Conservation (phyloP, 352 stramenopile species). For the Globisporangium spiculum region DNA sequence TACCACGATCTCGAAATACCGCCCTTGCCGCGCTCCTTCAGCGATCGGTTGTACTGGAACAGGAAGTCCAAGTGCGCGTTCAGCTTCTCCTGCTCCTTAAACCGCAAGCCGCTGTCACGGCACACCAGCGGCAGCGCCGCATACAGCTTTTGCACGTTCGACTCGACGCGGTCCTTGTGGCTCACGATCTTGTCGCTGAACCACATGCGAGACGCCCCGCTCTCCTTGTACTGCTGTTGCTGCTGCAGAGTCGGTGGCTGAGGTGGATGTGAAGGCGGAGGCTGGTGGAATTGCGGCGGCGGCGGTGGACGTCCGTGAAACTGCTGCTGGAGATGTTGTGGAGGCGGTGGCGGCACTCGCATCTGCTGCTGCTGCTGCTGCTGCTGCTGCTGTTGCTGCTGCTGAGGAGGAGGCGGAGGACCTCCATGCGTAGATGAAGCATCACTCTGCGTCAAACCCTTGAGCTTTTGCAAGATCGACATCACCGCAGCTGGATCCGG, state of each 20-base stretch:
- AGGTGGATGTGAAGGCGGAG: conserved; percentile 7
- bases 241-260: conserved; percentile 9
- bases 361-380: conserved; percentile 8
- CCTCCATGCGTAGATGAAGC: neutral
- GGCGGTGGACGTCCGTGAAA: conserved; percentile 2
- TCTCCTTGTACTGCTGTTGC: conserved; percentile 31
- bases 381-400: conserved; percentile 9
- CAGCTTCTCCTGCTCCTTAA: conserved; percentile 73
- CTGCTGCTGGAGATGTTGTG: conserved; percentile 8
- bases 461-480: conserved; percentile 84
- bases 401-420: conserved; percentile 2
- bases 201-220: conserved; percentile 66
- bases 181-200: conserved; percentile 81
- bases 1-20: conserved; percentile 84
- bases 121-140: conserved; percentile 77
- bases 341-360: conserved; percentile 3
- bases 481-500: conserved; percentile 75
- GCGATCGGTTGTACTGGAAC: conserved; percentile 82
- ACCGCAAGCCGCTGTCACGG: conserved; percentile 75
- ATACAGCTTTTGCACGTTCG: conserved; percentile 85
- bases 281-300: conserved; percentile 9
- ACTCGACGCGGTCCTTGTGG: conserved; percentile 84
- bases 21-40: conserved; percentile 80
- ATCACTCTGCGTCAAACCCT: conserved; percentile 43
- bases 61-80: conserved; percentile 84